Conservation (phyloP, 169 alveolate species). For the Plasmodium vivax region DNA sequence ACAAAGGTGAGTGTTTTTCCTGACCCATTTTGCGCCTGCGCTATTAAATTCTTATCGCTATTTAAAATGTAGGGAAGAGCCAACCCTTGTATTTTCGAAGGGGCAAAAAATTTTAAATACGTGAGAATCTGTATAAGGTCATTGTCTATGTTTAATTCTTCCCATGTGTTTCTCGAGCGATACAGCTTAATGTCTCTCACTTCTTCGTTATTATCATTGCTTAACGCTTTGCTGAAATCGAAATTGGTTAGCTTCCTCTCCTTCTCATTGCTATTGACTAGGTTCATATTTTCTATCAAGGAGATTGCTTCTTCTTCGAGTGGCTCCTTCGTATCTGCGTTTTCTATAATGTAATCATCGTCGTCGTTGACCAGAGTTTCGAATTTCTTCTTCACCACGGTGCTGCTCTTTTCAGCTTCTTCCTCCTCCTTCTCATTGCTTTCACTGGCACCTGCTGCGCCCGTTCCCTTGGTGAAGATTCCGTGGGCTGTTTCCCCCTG, state of each 20-base stretch:
- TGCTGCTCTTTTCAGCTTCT: constrained; percentile 22
- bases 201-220: not conserved
- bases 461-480: not conserved
- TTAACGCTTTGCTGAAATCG: not conserved
- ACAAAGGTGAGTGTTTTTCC: constrained; percentile 99
- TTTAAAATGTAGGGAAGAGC: constrained; percentile 86
- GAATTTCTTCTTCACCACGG: constrained; percentile 55
- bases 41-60: constrained; percentile 86
- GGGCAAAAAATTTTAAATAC: constrained; percentile 78
- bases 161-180: constrained; percentile 81
- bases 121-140: constrained; percentile 78
- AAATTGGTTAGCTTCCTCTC: not conserved
- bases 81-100: constrained; percentile 87
- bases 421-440: not conserved
- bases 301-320: constrained; percentile 65
- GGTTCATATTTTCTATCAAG: constrained; percentile 36
- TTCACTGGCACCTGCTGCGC: not conserved
- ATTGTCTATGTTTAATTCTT: constrained; percentile 77
- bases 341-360: constrained; percentile 70
- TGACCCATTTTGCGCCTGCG: constrained; percentile 97
- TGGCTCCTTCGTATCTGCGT: constrained; percentile 34
- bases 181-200: constrained; percentile 46
- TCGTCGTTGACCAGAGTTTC: constrained; percentile 31
- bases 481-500: not conserved
- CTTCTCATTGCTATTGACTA: not conserved